These are phyloP conservation scores for Paxillus ammoniavirescens DNA, from an alignment of 768 basidiomycete species.

Conservation along the genomic window DNA sequence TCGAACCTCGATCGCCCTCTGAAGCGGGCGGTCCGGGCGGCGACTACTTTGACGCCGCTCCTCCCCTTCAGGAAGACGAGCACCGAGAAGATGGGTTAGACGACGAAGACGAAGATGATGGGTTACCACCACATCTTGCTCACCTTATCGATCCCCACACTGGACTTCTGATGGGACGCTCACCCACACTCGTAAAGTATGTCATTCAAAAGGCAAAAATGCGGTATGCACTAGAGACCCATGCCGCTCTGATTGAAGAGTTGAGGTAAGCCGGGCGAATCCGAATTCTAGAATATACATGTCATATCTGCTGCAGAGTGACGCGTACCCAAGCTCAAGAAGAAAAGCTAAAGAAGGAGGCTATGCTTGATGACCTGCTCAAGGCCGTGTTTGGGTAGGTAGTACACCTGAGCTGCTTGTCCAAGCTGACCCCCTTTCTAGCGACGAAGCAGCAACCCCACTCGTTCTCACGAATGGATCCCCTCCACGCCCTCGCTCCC, in stretches of 20 bases:
- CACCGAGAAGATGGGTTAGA: slow-evolving; percentile 17
- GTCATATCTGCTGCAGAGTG: slow-evolving; percentile 25
- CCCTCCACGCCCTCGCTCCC: slow-evolving; percentile 3
- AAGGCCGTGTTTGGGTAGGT: slow-evolving; percentile 51
- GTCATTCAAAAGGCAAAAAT: slow-evolving; percentile 69
- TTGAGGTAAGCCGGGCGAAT: slow-evolving; percentile 34
- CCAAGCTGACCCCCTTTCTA: slow-evolving; percentile 3
- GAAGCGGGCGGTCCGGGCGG: slow-evolving; percentile 31
- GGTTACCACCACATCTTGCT: slow-evolving; percentile 53
- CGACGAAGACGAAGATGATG: slow-evolving; percentile 40
- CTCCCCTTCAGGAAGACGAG: slow-evolving; percentile 13
- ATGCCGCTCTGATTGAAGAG: slow-evolving; percentile 65
- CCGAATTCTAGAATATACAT: background rate
- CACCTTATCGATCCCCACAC: slow-evolving; percentile 54
- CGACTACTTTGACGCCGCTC: slow-evolving; percentile 32
- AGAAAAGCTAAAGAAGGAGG: slow-evolving; percentile 60
- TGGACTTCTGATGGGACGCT: slow-evolving; percentile 64
- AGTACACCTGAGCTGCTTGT: slow-evolving; percentile 1
- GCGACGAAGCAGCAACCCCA: slow-evolving; percentile 26
- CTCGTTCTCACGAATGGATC: slow-evolving; percentile 11
- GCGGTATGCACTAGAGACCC: slow-evolving; percentile 63
- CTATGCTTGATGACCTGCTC: slow-evolving; percentile 53
- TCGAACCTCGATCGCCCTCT: slow-evolving; percentile 50
- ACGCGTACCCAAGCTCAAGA: slow-evolving; percentile 49
- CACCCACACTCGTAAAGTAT: slow-evolving; percentile 72